A percentile compares a stretch with the other conserved stretches of the same genome.
Evolutionary conservation across 176 grass and related monocot species (phyloP).

Genomic region (Tillandsia leiboldiana): DNA sequence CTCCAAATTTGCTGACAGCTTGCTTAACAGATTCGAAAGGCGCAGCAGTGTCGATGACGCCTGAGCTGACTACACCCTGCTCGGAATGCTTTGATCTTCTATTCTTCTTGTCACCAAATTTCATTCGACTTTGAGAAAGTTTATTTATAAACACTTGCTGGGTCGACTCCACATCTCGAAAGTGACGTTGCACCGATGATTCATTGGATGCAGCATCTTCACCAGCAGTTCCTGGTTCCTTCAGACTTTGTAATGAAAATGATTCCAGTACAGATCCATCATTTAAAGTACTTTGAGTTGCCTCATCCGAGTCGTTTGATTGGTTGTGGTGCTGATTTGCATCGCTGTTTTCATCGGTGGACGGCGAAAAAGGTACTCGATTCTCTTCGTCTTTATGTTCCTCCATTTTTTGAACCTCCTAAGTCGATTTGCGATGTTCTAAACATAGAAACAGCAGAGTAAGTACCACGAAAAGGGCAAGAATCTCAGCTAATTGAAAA

Average conservation of each 20-base stretch:
- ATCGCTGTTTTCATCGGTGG: neutral
- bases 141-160: neutral
- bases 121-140: conserved; percentile 24
- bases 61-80: conserved; percentile 31
- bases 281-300: neutral
- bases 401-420: neutral
- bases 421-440: too few species aligned
- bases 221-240: neutral
- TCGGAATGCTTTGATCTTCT: conserved; percentile 34
- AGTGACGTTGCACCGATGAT: neutral
- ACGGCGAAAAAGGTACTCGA: neutral
- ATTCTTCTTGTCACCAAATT: conserved; percentile 19
- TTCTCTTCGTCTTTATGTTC: neutral
- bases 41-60: conserved; percentile 47
- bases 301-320: neutral
- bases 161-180: too few species aligned
- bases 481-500: too few species aligned
- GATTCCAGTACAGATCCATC: neutral
- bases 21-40: conserved; percentile 84
- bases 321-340: neutral
- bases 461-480: too few species aligned
- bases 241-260: neutral
- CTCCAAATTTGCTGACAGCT: conserved; percentile 76
- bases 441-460: too few species aligned
- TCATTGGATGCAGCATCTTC: neutral